Evolutionary conservation across 768 basidiomycete species (phyloP).

Genomic region (Leccinellum rugosiceps): DNA sequence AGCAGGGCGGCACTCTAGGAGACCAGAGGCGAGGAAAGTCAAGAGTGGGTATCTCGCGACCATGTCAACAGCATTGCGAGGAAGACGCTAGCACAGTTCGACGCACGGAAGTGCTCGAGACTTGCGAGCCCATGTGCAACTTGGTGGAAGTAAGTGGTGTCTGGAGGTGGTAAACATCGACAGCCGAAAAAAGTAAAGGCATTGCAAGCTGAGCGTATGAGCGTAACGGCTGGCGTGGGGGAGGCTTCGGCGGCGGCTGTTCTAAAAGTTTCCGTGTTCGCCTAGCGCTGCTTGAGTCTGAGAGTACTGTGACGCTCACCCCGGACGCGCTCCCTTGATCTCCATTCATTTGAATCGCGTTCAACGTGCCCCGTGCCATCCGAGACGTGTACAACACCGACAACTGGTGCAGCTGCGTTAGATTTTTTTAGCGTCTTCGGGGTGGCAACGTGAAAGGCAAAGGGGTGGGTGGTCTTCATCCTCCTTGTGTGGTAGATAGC

Average conservation of each 20-base stretch:
- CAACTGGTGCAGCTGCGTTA: no score
- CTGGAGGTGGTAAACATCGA: slow-evolving; percentile 29
- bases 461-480: no score
- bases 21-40: slow-evolving; percentile 77
- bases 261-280: no score
- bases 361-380: no score
- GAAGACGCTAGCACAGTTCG: slow-evolving; percentile 54
- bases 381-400: no score
- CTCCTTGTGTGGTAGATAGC: no score
- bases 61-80: slow-evolving; percentile 17
- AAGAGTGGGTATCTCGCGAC: slow-evolving; percentile 58
- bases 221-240: slow-evolving; percentile 56
- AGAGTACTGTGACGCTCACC: no score
- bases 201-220: slow-evolving; percentile 42
- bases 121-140: slow-evolving; percentile 14
- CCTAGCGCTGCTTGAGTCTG: no score
- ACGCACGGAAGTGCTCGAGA: slow-evolving; percentile 46
- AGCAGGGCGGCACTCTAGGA: slow-evolving; percentile 40
- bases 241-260: not conserved
- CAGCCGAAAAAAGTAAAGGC: slow-evolving; percentile 20
- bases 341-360: no score
- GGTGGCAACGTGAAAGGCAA: no score
- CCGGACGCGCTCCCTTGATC: no score
- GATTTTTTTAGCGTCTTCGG: no score
- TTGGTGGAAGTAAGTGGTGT: not conserved